Evolutionary conservation across 1,139 yeast species (phyloP).

Genomic region (Pichia cactophila): DNA sequence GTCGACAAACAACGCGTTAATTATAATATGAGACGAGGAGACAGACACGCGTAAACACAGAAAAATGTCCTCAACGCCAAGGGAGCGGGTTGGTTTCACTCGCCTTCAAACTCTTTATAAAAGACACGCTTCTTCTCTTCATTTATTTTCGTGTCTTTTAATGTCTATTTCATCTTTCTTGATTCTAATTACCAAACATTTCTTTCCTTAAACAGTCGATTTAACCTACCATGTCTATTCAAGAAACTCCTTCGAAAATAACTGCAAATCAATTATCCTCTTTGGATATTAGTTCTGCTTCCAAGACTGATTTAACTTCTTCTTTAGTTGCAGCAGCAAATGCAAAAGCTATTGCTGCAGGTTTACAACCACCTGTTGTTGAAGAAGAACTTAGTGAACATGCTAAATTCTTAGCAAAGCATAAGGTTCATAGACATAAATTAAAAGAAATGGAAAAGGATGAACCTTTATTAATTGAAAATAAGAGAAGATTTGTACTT

Average conservation of each 20-base stretch:
- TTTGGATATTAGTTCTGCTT: conserved; percentile 28
- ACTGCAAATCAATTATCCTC: conserved; percentile 36
- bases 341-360: conserved; percentile 25
- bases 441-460: conserved; percentile 73
- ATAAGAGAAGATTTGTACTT: conserved; percentile 82
- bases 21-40: too few relatives aligned
- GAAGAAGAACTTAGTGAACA: conserved; percentile 32
- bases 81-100: not conserved
- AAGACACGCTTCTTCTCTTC: not conserved
- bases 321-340: conserved; percentile 23
- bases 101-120: not conserved
- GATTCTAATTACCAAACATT: not conserved
- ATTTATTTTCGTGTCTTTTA: not conserved
- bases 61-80: not conserved
- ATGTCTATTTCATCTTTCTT: not conserved
- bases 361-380: conserved; percentile 11
- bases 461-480: conserved; percentile 84
- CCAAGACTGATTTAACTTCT: conserved; percentile 28
- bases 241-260: conserved; percentile 40
- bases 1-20: not conserved
- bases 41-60: not conserved
- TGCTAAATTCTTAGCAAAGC: conserved; percentile 47
- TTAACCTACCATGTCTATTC: conserved; percentile 12
- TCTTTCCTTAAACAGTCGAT: too few relatives aligned
- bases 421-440: conserved; percentile 61